Percentiles rank a stretch among this genome's conserved stretches.
These are phyloP conservation scores for Saturnispora dispora DNA, from an alignment of 805 yeast species.

Conservation along the genomic window DNA sequence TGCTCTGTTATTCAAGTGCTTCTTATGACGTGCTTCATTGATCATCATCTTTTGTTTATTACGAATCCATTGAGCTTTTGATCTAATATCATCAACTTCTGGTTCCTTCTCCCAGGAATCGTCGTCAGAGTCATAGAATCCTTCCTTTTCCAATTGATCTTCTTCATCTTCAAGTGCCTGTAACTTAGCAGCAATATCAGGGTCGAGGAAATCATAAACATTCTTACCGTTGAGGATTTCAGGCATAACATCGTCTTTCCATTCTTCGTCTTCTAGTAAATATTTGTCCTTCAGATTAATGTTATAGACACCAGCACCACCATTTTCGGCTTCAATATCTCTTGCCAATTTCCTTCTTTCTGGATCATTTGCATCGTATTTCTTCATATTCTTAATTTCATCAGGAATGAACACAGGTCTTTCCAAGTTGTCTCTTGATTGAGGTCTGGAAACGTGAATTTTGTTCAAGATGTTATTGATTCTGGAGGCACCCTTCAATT, in stretches of 20 bases:
- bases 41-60: slow-evolving; percentile 91
- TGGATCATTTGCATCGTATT: slow-evolving; percentile 75
- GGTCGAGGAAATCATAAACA: slow-evolving; percentile 94
- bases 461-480: slow-evolving; percentile 84
- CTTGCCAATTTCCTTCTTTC: slow-evolving; percentile 72
- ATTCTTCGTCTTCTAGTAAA: slow-evolving; percentile 86
- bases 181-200: slow-evolving; percentile 87
- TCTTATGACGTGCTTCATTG: slow-evolving; percentile 77
- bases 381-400: slow-evolving; percentile 46
- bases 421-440: slow-evolving; percentile 74
- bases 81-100: slow-evolving; percentile 58
- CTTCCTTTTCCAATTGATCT: slow-evolving; percentile 85
- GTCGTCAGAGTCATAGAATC: slow-evolving; percentile 87
- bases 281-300: slow-evolving; percentile 89
- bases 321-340: slow-evolving; percentile 88
- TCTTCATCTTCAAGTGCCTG: slow-evolving; percentile 96
- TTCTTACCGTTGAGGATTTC: slow-evolving; percentile 93
- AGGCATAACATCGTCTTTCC: slow-evolving; percentile 98
- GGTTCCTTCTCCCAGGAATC: slow-evolving; percentile 51
- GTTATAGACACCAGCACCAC: slow-evolving; percentile 98
- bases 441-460: slow-evolving; percentile 90
- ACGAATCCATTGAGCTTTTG: slow-evolving; percentile 93
- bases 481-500: slow-evolving; percentile 86
- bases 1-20: slow-evolving; percentile 77
- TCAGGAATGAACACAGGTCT: slow-evolving; percentile 83